phyloP scores from a whole-genome alignment of 306 rosid species.

The Lathyrus tuberosus region DNA sequence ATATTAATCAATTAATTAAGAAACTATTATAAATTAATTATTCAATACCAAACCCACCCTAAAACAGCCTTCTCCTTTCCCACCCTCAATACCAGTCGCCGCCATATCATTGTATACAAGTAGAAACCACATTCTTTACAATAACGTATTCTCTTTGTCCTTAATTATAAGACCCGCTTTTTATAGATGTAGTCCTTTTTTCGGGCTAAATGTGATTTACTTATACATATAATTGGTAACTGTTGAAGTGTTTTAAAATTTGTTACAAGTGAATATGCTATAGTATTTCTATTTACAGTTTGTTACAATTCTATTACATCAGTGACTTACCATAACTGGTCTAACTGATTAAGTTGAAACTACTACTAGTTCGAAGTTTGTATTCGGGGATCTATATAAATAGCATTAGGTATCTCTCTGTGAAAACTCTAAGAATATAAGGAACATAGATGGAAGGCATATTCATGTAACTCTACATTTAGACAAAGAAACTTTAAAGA shows the following conservation, averaged over 20 bases:
- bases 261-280: neutral
- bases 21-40: no score
- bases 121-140: no score
- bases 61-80: no score
- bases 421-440: neutral
- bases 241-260: neutral
- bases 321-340: neutral
- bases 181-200: no score
- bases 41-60: no score
- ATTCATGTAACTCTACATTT: neutral
- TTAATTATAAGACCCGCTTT: no score
- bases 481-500: neutral
- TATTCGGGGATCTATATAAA: neutral
- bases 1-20: no score
- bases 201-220: no score
- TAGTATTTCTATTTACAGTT: neutral
- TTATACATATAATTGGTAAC: neutral
- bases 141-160: no score
- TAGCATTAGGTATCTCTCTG: neutral
- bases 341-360: neutral
- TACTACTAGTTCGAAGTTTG: neutral
- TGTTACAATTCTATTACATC: neutral
- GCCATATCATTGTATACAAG: no score
- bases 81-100: no score
- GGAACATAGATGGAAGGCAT: neutral